phyloP scores from a whole-genome alignment of 129 eudicot species.

The Centaurea solstitialis region DNA sequence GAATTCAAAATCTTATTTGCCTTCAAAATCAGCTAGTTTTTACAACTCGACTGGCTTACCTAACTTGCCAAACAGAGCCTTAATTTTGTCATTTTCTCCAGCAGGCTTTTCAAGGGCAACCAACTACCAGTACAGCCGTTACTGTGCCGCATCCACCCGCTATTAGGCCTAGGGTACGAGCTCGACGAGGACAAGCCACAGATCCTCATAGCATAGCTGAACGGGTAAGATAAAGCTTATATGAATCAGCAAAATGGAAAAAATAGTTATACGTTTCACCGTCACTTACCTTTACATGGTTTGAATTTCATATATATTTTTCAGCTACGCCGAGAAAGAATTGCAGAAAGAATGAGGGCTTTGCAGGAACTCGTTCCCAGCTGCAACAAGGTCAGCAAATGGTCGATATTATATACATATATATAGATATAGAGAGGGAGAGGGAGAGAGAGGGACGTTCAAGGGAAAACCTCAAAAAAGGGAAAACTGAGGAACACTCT shows the following conservation, averaged over 20 bases:
- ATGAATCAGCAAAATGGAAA: neutral
- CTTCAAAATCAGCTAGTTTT: too few relatives aligned
- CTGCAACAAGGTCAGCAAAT: slow-evolving; percentile 80
- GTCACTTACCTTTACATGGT: neutral
- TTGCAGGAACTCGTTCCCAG: slow-evolving; percentile 97
- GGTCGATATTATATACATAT: neutral
- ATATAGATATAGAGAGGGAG: too few relatives aligned
- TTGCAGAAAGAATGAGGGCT: slow-evolving; percentile 96
- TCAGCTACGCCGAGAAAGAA: slow-evolving; percentile 93
- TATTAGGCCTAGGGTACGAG: slow-evolving; percentile 91
- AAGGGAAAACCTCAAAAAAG: too few relatives aligned
- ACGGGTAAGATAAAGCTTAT: slow-evolving; percentile 51
- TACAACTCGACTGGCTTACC: neutral
- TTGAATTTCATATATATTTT: slow-evolving; percentile 11
- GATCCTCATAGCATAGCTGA: slow-evolving; percentile 99
- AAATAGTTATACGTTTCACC: neutral
- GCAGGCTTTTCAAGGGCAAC: slow-evolving; percentile 82
- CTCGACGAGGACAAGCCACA: slow-evolving; percentile 95
- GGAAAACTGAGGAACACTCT: too few relatives aligned
- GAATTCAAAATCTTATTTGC: too few relatives aligned
- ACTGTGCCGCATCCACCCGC: slow-evolving; percentile 79
- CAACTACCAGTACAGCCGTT: slow-evolving; percentile 67
- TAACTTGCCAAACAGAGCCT: neutral
- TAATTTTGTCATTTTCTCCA: neutral
- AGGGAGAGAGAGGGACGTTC: too few relatives aligned